A percentile compares a stretch with the other conserved stretches of the same genome.
Evolutionary conservation across 2,329 filamentous ascomycete species (phyloP).

Genomic region (Aspergillus fischeri): DNA sequence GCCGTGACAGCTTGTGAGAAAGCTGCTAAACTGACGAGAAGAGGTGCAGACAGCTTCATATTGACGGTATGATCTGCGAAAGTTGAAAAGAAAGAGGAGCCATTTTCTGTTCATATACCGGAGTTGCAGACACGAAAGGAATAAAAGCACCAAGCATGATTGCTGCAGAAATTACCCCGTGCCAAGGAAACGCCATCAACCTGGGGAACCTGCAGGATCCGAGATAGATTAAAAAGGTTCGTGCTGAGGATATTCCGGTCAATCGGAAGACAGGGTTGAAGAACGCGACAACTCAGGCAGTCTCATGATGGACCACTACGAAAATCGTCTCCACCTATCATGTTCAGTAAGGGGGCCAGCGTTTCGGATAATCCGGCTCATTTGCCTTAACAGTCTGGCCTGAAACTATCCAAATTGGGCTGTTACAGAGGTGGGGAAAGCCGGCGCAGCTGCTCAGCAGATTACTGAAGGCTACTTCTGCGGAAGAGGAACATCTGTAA

Average conservation of each 20-base stretch:
- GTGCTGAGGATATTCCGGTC: neutral
- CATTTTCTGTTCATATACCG: neutral
- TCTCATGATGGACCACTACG: too few species aligned
- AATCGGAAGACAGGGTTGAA: neutral
- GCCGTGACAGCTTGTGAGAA: conserved; percentile 12
- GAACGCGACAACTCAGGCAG: too few species aligned
- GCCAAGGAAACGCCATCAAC: neutral
- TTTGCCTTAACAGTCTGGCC: neutral
- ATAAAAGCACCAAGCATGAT: neutral
- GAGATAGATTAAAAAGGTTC: neutral
- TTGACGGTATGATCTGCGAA: neutral
- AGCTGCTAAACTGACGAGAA: conserved; percentile 4
- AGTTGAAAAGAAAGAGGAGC: neutral
- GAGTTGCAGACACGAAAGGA: neutral
- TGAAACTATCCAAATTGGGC: neutral
- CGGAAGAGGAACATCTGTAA: too few species aligned
- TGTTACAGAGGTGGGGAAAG: neutral
- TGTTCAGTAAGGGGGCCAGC: too few species aligned
- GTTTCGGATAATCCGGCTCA: too few species aligned
- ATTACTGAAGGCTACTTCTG: neutral
- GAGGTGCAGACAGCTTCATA: conserved; percentile 2
- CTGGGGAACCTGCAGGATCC: neutral
- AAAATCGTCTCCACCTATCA: too few species aligned
- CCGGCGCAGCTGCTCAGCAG: neutral
- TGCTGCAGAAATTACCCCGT: neutral